Conservation (phyloP, 1,284 basidiomycete species). For the Xerocomus minutiporus region DNA sequence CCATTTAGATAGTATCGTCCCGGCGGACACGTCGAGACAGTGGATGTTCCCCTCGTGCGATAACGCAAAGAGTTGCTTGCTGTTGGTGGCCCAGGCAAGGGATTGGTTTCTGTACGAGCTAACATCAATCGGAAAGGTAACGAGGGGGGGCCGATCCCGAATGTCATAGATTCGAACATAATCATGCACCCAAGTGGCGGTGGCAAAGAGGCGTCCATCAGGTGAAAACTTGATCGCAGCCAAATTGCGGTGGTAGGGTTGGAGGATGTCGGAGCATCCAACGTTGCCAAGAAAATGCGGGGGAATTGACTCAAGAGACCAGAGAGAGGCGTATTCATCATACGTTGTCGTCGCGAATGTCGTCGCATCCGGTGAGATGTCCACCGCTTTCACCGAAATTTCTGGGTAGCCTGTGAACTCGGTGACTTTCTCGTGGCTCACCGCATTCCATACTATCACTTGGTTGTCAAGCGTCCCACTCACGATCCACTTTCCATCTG, state of each 20-base stretch:
- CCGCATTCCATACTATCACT: slow-evolving; percentile 8
- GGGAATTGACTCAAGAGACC: background rate
- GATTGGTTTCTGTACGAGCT: slow-evolving; percentile 1
- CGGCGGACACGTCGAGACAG: slow-evolving; percentile 1
- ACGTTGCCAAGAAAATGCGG: background rate
- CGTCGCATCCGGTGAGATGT: slow-evolving; percentile 10
- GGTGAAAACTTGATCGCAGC: slow-evolving; percentile 12
- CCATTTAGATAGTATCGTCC: background rate
- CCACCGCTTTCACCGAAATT: background rate
- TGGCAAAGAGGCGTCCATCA: slow-evolving; percentile 7
- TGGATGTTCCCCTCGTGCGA: slow-evolving; percentile 1
- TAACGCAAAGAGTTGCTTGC: slow-evolving; percentile 5
- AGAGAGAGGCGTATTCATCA: slow-evolving; percentile 10
- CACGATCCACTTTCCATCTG: slow-evolving; percentile 11
- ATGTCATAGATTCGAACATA: slow-evolving; percentile 8
- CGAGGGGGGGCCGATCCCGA: background rate
- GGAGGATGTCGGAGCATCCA: background rate
- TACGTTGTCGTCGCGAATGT: slow-evolving; percentile 1
- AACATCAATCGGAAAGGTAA: slow-evolving; percentile 3
- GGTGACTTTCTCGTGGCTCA: background rate
- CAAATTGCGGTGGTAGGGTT: background rate
- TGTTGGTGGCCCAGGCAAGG: slow-evolving; percentile 7
- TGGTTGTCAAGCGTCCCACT: slow-evolving; percentile 3
- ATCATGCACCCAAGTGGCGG: background rate
- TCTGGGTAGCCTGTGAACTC: background rate